A percentile compares a stretch with the other conserved stretches of the same genome.
phyloP scores from a whole-genome alignment of 1,284 basidiomycete genomes.

The Cryptococcus sp. region DNA sequence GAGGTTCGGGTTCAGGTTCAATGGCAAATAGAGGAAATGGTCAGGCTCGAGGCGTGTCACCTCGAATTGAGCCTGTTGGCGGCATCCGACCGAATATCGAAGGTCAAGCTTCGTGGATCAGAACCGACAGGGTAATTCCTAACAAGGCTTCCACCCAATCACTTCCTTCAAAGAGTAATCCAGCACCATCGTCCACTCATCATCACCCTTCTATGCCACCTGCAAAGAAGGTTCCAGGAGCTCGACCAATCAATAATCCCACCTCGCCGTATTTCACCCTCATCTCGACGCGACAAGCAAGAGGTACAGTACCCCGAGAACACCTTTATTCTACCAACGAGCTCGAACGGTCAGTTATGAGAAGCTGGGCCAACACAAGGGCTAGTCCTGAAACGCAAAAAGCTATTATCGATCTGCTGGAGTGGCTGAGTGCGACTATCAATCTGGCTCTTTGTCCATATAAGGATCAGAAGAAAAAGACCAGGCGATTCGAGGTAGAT shows the following conservation, averaged over 20 bases:
- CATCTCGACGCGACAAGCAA: neutral
- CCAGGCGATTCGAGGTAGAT: constrained; percentile 37
- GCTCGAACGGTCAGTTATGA: neutral
- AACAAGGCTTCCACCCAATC: too few relatives aligned
- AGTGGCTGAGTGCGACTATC: neutral
- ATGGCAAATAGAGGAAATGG: neutral
- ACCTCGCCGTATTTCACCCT: neutral
- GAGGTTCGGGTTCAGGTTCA: neutral
- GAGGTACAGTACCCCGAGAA: neutral
- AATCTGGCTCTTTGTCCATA: neutral
- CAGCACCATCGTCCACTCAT: too few relatives aligned
- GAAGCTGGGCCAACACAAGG: neutral
- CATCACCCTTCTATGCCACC: neutral
- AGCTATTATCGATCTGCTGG: neutral
- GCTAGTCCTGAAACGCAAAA: neutral
- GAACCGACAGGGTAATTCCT: neutral
- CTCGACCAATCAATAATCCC: neutral
- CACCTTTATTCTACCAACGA: neutral
- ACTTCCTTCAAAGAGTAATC: too few relatives aligned
- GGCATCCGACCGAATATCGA: neutral
- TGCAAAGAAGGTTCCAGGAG: neutral
- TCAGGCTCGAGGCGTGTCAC: neutral
- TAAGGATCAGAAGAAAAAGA: neutral
- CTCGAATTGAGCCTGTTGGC: neutral
- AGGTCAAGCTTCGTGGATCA: too few relatives aligned